A percentile compares a stretch with the other conserved stretches of the same genome.
Evolutionary conservation across 345 rosid genomes (phyloP).

Genomic region (Brassica carinata): DNA sequence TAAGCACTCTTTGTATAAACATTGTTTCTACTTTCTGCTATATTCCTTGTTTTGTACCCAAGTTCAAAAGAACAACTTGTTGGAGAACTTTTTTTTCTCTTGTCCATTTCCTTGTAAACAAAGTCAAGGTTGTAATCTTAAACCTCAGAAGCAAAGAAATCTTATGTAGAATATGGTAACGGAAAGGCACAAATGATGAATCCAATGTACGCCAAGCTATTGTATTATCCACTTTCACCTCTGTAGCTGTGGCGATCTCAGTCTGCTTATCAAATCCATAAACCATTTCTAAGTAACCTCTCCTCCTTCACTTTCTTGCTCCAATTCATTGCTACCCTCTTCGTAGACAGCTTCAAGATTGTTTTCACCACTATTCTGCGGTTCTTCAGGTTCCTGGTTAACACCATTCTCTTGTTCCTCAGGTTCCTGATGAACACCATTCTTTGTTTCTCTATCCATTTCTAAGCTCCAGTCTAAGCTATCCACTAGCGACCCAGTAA

Average conservation of each 20-base stretch:
- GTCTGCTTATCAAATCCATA: too few relatives aligned
- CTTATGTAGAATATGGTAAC: slow-evolving; percentile 41
- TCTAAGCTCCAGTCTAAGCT: slow-evolving; percentile 21
- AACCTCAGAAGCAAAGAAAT: slow-evolving; percentile 45
- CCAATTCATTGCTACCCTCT: neutral
- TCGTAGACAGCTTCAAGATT: slow-evolving; percentile 14
- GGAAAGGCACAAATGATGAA: slow-evolving; percentile 46
- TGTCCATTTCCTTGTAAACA: neutral
- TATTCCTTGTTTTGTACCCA: neutral
- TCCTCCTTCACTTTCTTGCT: slow-evolving; percentile 21
- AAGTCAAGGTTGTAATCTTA: slow-evolving; percentile 38
- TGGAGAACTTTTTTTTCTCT: neutral
- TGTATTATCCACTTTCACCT: slow-evolving; percentile 21
- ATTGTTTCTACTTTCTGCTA: neutral
- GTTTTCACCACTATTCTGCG: neutral
- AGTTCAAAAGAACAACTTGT: neutral
- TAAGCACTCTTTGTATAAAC: too few relatives aligned
- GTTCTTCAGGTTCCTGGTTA: slow-evolving; percentile 13
- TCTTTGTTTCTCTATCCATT: slow-evolving; percentile 1
- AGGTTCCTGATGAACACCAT: too few relatives aligned
- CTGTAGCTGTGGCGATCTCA: neutral
- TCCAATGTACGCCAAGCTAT: slow-evolving; percentile 42
- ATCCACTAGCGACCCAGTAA: slow-evolving; percentile 19
- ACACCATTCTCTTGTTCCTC: neutral
- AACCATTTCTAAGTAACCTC: slow-evolving; percentile 6